These are phyloP conservation scores for Eragrostis nindensis DNA, from an alignment of 176 grass and related monocot genomes.

Conservation along the genomic window DNA sequence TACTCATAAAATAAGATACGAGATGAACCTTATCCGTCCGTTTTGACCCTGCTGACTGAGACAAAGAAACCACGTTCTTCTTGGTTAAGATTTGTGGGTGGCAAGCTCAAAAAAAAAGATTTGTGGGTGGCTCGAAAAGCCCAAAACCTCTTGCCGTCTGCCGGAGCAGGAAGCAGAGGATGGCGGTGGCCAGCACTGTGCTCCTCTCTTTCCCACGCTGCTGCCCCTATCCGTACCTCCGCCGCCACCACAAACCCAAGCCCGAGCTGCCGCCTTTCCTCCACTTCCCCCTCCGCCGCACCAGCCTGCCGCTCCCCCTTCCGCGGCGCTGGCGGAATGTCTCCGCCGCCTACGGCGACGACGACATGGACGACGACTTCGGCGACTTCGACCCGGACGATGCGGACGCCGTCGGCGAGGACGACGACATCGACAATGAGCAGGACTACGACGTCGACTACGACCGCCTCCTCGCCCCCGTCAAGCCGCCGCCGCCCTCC, in stretches of 20 bases:
- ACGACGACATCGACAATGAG: constrained; percentile 85
- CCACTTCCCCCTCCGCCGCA: neutral
- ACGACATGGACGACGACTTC: constrained; percentile 77
- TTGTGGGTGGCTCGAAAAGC: neutral
- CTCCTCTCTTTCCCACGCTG: constrained; percentile 18
- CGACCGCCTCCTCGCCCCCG: constrained; percentile 65
- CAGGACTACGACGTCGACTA: constrained; percentile 99
- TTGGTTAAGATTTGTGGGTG: no score
- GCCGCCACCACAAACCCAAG: neutral
- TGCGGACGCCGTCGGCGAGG: constrained; percentile 63
- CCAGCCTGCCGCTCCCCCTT: neutral
- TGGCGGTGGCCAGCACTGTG: constrained; percentile 31
- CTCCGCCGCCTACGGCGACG: constrained; percentile 54
- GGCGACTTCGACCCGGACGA: constrained; percentile 69
- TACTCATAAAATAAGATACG: no score
- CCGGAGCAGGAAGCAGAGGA: neutral
- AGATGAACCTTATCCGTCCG: no score
- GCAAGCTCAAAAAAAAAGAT: no score
- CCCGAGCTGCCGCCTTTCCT: constrained; percentile 1
- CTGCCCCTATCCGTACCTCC: constrained; percentile 31
- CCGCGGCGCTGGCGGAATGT: constrained; percentile 28
- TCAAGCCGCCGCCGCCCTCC: neutral
- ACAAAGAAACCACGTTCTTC: no score
- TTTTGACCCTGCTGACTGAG: no score
- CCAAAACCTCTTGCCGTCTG: neutral